Evolutionary conservation across 1,284 basidiomycete species (phyloP).

Genomic region (Heliocybe sulcata): DNA sequence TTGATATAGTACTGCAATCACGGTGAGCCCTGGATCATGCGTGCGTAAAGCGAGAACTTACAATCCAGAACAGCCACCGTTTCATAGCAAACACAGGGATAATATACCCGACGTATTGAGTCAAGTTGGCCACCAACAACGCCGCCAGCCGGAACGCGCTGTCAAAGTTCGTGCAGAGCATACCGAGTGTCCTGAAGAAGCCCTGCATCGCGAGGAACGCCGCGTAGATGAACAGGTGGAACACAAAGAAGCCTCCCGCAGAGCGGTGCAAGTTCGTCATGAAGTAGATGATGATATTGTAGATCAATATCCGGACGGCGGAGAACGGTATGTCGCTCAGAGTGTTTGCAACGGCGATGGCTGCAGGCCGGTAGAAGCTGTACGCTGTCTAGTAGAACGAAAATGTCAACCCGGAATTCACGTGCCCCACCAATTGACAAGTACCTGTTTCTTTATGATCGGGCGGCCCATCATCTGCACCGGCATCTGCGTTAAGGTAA

Average conservation of each 20-base stretch:
- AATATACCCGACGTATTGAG: conserved; percentile 65
- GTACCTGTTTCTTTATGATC: conserved; percentile 60
- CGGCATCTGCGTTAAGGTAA: conserved; percentile 38
- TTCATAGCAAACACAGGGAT: conserved; percentile 76
- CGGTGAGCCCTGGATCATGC: neutral
- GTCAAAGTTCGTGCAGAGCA: conserved; percentile 59
- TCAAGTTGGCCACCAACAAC: conserved; percentile 62
- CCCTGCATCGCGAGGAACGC: conserved; percentile 64
- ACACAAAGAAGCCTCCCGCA: conserved; percentile 65
- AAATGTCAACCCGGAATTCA: no score
- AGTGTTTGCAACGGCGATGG: conserved; percentile 67
- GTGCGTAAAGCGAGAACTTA: conserved; percentile 25
- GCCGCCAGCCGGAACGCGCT: conserved; percentile 51
- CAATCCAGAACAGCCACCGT: conserved; percentile 85
- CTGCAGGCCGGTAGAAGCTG: conserved; percentile 76
- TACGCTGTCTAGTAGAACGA: no score
- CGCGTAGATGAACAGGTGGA: conserved; percentile 57
- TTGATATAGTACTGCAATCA: conserved; percentile 62
- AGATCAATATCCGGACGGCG: conserved; percentile 53
- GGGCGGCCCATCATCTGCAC: conserved; percentile 73
- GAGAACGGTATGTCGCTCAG: conserved; percentile 75
- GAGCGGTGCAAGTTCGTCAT: conserved; percentile 58
- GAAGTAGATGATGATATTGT: conserved; percentile 72
- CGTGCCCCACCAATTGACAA: no score
- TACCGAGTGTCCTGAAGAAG: conserved; percentile 67